Base-by-base conservation (phyloP, 371 early-diverging fungal species). In the Mortierella sp. region DNA sequence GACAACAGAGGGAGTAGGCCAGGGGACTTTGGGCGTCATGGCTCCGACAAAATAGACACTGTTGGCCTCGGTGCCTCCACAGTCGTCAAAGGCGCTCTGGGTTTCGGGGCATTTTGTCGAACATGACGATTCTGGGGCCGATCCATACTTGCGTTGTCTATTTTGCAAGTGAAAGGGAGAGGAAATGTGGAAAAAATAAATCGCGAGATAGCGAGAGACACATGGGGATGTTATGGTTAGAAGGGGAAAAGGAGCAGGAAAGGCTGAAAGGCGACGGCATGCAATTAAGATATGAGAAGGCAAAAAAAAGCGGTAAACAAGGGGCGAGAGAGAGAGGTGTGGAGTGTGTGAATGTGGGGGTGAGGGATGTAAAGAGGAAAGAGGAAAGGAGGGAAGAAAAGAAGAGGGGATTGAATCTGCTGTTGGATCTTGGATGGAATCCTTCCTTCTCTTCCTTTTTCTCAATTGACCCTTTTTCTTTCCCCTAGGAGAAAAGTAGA, bases 11-110 rank as follows among this genome's bases (percentile, higher is more conserved):
- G 83, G 80, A 4, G 61, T 74, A 5, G 83, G 77, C n/a, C 71
- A 73, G 6, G 83, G 80, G 21, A 44, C 28, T 44, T 77, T 76
- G 14, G 80, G 37, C 21, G 48, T 69, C 40, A 69, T 53, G 34
- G 64, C 14, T 24, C 67, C 76, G 0, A 85, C 78, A 37, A 34
- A 59, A 28, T 85, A 85, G 13, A 85, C 46, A 16, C 76, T 78
- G 61, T 85, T 85, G 16, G 78, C 72, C 13, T 73, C 69, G 4
- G 85, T 78, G 0, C 85, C 85, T 14, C 85, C 85, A 53, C 85
- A 85, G 70, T 78, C 48, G 48, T 85, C 85, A 50, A 69, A 81
- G 51, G 71, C 74, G 61, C 78, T 78, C 28, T 77, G 78, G 24
- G 76, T 76, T 53, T 78, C 73, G 21, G 76, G 78, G 46, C 85